These are phyloP conservation scores for Fusarium falciforme DNA, from an alignment of 2,329 filamentous ascomycete genomes.

Conservation along the genomic window DNA sequence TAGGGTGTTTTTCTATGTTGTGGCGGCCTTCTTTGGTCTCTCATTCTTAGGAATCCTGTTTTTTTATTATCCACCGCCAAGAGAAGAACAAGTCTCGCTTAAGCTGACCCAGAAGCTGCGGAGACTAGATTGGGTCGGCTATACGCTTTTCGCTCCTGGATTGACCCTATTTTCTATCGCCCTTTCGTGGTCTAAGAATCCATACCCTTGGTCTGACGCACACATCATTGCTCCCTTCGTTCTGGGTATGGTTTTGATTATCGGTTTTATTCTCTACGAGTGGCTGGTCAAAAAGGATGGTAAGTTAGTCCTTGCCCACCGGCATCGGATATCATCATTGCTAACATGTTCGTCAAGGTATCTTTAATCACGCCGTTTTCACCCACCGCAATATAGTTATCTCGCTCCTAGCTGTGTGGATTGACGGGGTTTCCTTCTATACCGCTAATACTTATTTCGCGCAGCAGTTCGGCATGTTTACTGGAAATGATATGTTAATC, in stretches of 20 bases:
- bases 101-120: slow-evolving; percentile 46
- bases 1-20: slow-evolving; percentile 29
- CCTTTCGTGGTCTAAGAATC: slow-evolving; percentile 55
- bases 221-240: slow-evolving; percentile 33
- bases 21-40: slow-evolving; percentile 1
- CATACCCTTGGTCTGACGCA: slow-evolving; percentile 52
- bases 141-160: slow-evolving; percentile 48
- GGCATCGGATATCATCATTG: background rate
- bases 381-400: background rate
- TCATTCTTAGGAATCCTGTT: slow-evolving; percentile 7
- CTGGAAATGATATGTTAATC: background rate
- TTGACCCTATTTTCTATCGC: slow-evolving; percentile 53
- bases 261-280: slow-evolving; percentile 48
- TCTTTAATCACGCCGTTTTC: background rate
- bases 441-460: background rate
- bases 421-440: background rate
- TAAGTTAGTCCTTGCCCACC: slow-evolving; percentile 4
- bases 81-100: slow-evolving; percentile 2
- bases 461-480: background rate
- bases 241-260: background rate
- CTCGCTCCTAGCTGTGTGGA: background rate
- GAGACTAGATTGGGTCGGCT: slow-evolving; percentile 54
- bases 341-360: background rate
- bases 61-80: slow-evolving; percentile 22
- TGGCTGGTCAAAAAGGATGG: slow-evolving; percentile 50